Conservation (phyloP, 306 rosid genomes). For the Abrus precatorius region DNA sequence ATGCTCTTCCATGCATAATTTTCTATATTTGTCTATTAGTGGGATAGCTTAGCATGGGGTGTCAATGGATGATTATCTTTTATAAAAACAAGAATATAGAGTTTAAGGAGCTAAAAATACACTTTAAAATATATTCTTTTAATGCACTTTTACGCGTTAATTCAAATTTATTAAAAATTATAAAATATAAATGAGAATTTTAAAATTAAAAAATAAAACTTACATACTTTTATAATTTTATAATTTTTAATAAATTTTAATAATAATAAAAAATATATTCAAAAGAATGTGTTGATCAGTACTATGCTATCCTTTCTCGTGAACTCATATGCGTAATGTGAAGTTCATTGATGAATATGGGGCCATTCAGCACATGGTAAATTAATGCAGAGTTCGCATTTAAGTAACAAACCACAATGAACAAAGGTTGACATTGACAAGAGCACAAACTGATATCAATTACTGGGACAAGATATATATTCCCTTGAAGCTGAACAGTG, state of each 20-base stretch:
- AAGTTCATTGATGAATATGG: constrained; percentile 1
- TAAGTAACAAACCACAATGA: constrained; percentile 14
- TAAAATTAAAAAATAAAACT: too few species aligned
- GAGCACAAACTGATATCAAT: constrained; percentile 16
- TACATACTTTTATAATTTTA: too few species aligned
- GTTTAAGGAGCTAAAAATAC: neutral
- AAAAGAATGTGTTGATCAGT: too few species aligned
- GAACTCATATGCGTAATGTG: neutral
- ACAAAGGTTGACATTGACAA: constrained; percentile 7
- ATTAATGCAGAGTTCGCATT: constrained; percentile 26
- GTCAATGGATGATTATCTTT: neutral
- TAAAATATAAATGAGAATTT: too few species aligned
- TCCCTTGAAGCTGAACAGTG: constrained; percentile 9
- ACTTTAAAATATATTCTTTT: too few species aligned
- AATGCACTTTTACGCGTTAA: too few species aligned
- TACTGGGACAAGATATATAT: constrained; percentile 7
- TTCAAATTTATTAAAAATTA: too few species aligned
- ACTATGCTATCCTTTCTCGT: too few species aligned
- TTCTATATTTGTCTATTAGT: neutral
- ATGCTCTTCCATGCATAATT: neutral
- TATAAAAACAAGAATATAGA: neutral
- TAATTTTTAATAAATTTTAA: too few species aligned
- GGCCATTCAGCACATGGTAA: constrained; percentile 15
- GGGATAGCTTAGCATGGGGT: neutral
- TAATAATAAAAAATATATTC: too few species aligned